Conservation (phyloP, 2,329 filamentous ascomycete species). For the Eutypa lata region DNA sequence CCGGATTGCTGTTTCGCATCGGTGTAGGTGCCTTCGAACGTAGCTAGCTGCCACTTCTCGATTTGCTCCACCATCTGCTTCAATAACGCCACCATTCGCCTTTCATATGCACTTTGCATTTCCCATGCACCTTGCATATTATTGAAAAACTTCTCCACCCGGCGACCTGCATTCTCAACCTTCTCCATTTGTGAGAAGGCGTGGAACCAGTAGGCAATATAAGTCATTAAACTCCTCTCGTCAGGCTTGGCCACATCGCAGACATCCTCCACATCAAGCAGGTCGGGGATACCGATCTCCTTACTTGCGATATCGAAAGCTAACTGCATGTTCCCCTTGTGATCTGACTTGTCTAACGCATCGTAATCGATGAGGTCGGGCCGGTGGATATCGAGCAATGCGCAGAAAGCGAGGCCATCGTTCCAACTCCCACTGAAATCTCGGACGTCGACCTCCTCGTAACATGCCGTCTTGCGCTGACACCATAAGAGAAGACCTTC, state of each 20-base stretch:
- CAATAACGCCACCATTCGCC: conserved; percentile 81
- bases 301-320: conserved; percentile 95
- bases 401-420: conserved; percentile 93
- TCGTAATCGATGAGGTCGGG: conserved; percentile 98
- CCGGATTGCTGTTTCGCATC: conserved; percentile 86
- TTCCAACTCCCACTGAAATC: conserved; percentile 98
- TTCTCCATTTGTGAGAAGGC: conserved; percentile 99
- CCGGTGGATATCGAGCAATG: conserved; percentile 91
- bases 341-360: conserved; percentile 87
- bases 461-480: conserved; percentile 97
- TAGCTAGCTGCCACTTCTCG: conserved; percentile 72
- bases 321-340: conserved; percentile 94
- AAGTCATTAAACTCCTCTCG: conserved; percentile 96
- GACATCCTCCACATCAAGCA: conserved; percentile 96
- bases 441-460: conserved; percentile 91
- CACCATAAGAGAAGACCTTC: conserved; percentile 95
- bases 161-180: conserved; percentile 92
- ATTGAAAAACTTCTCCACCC: conserved; percentile 97
- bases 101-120: conserved; percentile 96
- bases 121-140: conserved; percentile 99
- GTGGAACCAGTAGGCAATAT: conserved; percentile 99
- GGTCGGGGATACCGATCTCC: conserved; percentile 93
- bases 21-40: conserved; percentile 85
- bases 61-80: conserved; percentile 71
- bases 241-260: conserved; percentile 95